Evolutionary conservation across 768 basidiomycete genomes (phyloP).

Genomic region (Serendipita sp.): DNA sequence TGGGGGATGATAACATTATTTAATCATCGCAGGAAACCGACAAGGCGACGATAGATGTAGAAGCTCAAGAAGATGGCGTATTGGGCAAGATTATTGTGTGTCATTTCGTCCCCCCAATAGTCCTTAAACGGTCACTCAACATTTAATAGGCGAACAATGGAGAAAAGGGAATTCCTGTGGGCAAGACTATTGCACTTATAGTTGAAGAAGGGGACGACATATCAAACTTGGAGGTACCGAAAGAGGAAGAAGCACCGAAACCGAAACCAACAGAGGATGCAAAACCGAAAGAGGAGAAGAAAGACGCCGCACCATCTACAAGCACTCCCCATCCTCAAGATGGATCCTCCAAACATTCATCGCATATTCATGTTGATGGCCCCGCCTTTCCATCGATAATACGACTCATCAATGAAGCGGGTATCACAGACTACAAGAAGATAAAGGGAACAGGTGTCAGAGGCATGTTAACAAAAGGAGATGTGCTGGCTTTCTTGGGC

Average conservation of each 20-base stretch:
- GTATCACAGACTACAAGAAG: slow-evolving; percentile 38
- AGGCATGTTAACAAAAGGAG: slow-evolving; percentile 94
- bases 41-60: slow-evolving; percentile 95
- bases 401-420: slow-evolving; percentile 51
- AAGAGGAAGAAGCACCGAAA: slow-evolving; percentile 22
- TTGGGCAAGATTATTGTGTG: slow-evolving; percentile 84
- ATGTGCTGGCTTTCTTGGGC: slow-evolving; percentile 76
- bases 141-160: slow-evolving; percentile 50
- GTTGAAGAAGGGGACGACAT: slow-evolving; percentile 96
- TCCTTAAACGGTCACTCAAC: not conserved
- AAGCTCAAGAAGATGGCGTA: slow-evolving; percentile 93
- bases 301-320: slow-evolving; percentile 15
- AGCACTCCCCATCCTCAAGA: slow-evolving; percentile 18
- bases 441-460: slow-evolving; percentile 82
- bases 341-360: slow-evolving; percentile 15
- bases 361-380: slow-evolving; percentile 34
- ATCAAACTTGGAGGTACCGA: slow-evolving; percentile 57
- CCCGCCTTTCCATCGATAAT: slow-evolving; percentile 85
- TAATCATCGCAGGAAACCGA: slow-evolving; percentile 57
- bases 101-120: slow-evolving; percentile 10
- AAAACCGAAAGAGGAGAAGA: not conserved
- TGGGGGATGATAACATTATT: not conserved
- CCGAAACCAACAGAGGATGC: slow-evolving; percentile 8
- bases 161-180: slow-evolving; percentile 71
- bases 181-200: slow-evolving; percentile 77